Evolutionary conservation across 2,329 filamentous ascomycete species (phyloP).

Genomic region (Coniochaeta ligniaria): DNA sequence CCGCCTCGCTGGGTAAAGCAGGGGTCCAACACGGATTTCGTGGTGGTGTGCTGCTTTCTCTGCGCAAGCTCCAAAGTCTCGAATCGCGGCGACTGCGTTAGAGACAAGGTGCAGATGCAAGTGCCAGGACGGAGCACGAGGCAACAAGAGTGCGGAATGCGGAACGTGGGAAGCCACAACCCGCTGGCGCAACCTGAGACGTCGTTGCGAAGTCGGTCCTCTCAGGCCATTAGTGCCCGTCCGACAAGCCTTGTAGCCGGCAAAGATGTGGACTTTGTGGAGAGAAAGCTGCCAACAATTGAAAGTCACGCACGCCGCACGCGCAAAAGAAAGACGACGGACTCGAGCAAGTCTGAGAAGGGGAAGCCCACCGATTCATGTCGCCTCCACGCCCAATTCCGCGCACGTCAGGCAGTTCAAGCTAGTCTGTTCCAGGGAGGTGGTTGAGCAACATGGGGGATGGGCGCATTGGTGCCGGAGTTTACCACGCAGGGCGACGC

Average conservation of each 20-base stretch:
- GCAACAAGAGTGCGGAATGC: too few species aligned
- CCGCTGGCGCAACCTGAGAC: background rate
- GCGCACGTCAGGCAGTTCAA: constrained; percentile 13
- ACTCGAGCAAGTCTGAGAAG: background rate
- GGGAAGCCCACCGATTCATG: constrained; percentile 1
- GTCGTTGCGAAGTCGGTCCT: background rate
- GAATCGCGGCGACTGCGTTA: background rate
- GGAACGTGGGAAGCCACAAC: background rate
- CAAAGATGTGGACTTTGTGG: background rate
- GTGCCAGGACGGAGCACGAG: background rate
- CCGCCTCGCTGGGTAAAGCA: background rate
- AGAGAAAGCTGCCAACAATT: too few species aligned
- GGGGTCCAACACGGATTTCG: background rate
- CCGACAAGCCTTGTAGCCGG: background rate
- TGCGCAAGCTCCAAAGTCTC: background rate
- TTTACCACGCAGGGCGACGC: constrained; percentile 2
- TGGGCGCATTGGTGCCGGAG: background rate
- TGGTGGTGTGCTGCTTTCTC: background rate
- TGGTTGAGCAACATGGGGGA: constrained; percentile 11
- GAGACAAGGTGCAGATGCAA: background rate
- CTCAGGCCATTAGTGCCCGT: too few species aligned
- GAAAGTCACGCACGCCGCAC: background rate
- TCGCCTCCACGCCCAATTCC: constrained; percentile 12
- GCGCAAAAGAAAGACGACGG: background rate
- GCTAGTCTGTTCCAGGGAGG: constrained; percentile 24